Evolutionary conservation across 1,139 yeast species (phyloP).

Genomic region (Pichia sp.): DNA sequence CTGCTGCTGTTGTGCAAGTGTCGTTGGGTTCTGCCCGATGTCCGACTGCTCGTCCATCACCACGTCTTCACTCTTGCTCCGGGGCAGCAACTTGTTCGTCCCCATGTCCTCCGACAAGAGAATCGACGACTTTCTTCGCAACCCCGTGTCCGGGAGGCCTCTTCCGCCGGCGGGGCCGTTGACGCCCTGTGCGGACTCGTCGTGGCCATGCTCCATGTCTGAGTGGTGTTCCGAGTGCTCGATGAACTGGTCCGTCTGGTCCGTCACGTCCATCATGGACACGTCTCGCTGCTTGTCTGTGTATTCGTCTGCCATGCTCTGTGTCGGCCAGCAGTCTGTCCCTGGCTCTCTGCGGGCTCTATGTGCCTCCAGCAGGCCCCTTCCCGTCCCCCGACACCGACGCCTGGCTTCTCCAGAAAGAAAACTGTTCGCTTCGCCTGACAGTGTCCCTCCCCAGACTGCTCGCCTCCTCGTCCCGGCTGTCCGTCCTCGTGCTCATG

Average conservation of each 20-base stretch:
- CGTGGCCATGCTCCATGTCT: constrained; percentile 19
- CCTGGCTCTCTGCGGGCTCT: neutral
- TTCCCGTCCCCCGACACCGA: too few species aligned
- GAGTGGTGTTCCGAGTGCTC: constrained; percentile 10
- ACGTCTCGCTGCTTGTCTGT: constrained; percentile 11
- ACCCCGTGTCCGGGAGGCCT: neutral
- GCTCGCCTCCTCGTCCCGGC: too few species aligned
- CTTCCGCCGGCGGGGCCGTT: neutral
- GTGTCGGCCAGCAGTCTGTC: neutral
- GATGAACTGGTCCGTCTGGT: constrained; percentile 4
- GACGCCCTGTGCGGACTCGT: neutral
- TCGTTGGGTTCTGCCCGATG: constrained; percentile 7
- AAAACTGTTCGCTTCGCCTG: too few species aligned
- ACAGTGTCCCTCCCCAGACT: too few species aligned
- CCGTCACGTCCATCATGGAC: constrained; percentile 15
- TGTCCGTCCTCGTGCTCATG: too few species aligned
- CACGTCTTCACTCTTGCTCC: constrained; percentile 5
- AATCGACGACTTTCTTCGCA: constrained; percentile 15
- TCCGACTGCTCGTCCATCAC: constrained; percentile 11
- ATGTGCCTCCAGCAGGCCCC: too few species aligned
- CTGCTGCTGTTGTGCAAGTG: constrained; percentile 19
- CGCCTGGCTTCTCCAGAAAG: too few species aligned
- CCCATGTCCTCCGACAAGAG: constrained; percentile 16
- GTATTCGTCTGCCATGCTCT: constrained; percentile 4
- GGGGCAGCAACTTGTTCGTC: constrained; percentile 3